Conservation (phyloP, 192 early-diverging fungal genomes). For the Backusella liffmaniae region DNA sequence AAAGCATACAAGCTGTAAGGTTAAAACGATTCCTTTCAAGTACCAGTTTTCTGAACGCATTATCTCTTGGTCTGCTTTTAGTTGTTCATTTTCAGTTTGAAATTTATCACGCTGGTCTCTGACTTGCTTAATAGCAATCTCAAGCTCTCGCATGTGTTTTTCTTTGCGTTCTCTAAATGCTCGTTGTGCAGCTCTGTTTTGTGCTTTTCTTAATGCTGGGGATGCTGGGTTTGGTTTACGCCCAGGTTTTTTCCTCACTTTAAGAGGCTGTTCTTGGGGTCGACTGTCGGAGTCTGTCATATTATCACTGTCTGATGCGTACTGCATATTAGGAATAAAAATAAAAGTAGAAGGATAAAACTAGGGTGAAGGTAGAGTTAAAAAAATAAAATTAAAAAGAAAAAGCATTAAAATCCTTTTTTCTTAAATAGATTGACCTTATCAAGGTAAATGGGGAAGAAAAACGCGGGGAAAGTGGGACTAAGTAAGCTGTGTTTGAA, state of each 20-base stretch:
- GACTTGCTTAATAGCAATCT: conserved; percentile 68
- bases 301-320: neutral
- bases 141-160: conserved; percentile 73
- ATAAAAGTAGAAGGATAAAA: neutral
- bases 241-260: conserved; percentile 53
- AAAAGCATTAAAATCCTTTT: neutral
- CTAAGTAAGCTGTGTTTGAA: neutral
- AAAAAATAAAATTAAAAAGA: neutral
- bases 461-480: conserved; percentile 5
- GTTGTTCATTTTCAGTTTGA: conserved; percentile 40
- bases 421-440: neutral
- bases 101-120: conserved; percentile 57
- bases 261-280: neutral
- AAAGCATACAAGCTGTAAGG: conserved; percentile 36
- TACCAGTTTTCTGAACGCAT: conserved; percentile 49
- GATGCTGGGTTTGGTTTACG: conserved; percentile 67
- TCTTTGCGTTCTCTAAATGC: conserved; percentile 88
- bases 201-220: conserved; percentile 61
- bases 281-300: neutral
- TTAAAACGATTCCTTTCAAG: conserved; percentile 46
- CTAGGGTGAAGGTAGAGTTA: neutral
- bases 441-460: neutral
- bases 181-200: conserved; percentile 88
- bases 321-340: neutral
- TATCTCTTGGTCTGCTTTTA: conserved; percentile 42